phyloP scores from a whole-genome alignment of 352 stramenopile species.

The Globisporangium viniferum region DNA sequence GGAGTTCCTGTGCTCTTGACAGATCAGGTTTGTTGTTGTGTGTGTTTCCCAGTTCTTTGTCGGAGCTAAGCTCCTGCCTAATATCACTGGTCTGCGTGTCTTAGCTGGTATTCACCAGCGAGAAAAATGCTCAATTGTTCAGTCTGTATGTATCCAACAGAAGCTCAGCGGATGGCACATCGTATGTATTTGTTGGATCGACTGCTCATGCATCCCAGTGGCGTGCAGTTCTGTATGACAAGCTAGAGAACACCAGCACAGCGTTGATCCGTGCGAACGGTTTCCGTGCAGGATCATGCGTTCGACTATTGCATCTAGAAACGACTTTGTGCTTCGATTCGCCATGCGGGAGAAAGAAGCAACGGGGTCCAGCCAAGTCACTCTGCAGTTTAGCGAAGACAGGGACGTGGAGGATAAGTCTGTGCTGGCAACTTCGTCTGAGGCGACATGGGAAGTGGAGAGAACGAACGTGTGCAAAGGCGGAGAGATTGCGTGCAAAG shows the following conservation, averaged over 20 bases:
- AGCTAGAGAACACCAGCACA: slow-evolving; percentile 13
- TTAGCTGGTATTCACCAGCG: slow-evolving; percentile 50
- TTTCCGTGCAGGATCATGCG: slow-evolving; percentile 49
- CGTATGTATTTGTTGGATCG: slow-evolving; percentile 46
- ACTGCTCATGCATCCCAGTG: slow-evolving; percentile 56
- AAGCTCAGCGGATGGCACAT: slow-evolving; percentile 27
- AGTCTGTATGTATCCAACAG: slow-evolving; percentile 69
- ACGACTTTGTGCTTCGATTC: slow-evolving; percentile 59
- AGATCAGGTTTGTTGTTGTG: slow-evolving; percentile 39
- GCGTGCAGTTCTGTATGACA: slow-evolving; percentile 59
- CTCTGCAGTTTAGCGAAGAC: slow-evolving; percentile 49
- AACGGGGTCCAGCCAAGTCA: slow-evolving; percentile 20
- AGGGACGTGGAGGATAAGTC: slow-evolving; percentile 31
- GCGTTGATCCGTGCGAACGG: slow-evolving; percentile 13
- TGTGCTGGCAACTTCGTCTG: slow-evolving; percentile 30
- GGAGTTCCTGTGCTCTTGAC: slow-evolving; percentile 60
- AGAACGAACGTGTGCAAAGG: slow-evolving; percentile 46
- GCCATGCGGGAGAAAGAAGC: slow-evolving; percentile 3
- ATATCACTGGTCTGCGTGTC: background rate
- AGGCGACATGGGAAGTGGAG: slow-evolving; percentile 69
- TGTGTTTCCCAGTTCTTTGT: background rate
- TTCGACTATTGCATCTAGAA: slow-evolving; percentile 66
- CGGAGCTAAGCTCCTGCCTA: background rate
- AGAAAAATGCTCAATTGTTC: slow-evolving; percentile 41
- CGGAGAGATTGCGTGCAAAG: slow-evolving; percentile 50